Base-by-base conservation (phyloP, 1,139 yeast species). In the Citeromyces hawaiiensis region DNA sequence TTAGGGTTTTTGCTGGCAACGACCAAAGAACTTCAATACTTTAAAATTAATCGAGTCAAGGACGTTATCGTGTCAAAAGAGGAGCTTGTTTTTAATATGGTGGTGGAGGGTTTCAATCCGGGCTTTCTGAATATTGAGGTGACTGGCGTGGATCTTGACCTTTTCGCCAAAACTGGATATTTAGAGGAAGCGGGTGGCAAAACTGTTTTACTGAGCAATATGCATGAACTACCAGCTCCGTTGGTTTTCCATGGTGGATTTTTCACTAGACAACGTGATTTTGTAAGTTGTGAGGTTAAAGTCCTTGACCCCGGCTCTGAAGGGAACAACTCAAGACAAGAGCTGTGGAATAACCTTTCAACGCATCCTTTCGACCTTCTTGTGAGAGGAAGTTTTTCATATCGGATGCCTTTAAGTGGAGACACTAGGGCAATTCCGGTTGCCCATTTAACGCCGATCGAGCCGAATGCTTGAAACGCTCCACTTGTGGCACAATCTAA, bases 1-100 rank as follows among this genome's bases (percentile, higher is more conserved):
- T 67, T 82, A 54, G 97, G 96, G 0, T 85, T 88, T 53, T 63
- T 86, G 4, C 63, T 88, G 41, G 96, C 96, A 0, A 80, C 95
- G 1, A 79, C 88, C 15, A 87, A 86, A 51, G 96, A 91, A 42
- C 64, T 91, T 45, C 76, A 81, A 41, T 68, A 72, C 45, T 81
- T 86, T 23, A 61, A 71, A 21, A 72, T 87, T 10, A 57, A 64
- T 1, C 63, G 74, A 11, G 66, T 88, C 39, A 74, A 73, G 41
- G 85, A 83, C 49, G 72, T 91, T 1, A 64, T 88, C 23, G 85
- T 86, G 3, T 79, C 94, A 44, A 78, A 80, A 48, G 95, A 87
- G 52, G 96, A 87, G 53, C 63, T 91, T 40, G 72, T 87, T 2
- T 86, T 88, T 60, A 86, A 82, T 55, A 63, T 88, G 46, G 71